Base-by-base conservation (phyloP, 345 rosid species). In the Hibiscus tridactylites region DNA sequence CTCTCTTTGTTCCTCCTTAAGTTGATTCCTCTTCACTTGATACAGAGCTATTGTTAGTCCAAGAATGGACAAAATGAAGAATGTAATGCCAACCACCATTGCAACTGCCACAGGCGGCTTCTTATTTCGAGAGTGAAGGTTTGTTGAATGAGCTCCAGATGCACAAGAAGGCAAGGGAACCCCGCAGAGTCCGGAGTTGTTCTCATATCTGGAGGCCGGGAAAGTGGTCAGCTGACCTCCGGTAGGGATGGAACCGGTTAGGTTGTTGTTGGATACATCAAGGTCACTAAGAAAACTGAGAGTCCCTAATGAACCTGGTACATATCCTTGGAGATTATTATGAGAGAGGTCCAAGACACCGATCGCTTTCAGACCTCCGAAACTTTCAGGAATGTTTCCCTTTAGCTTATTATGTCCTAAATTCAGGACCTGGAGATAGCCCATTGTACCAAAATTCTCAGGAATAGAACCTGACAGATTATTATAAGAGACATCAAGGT, bases 221-320 rank as follows among this genome's bases (percentile, higher is more conserved):
- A 94, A 94, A 17, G 98, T 94, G 46, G 91, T 94, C 15, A 94
- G 93, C 84, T 94, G 98, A 75, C 92, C 97, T 54, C 98, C 98
- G 11, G 87, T 84, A 72, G 98, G 98, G 77, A 94, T 90, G 47
- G 77, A 79, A 66, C 98, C 98, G 0, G 88, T 86, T 60, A 94
- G 88, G 76, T 91, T 84, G 79, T 94, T 94, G 83, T 94, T 91
- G 26, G 98, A 94, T 46, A 94, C 95, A 77, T 94, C 98, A 8
- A 94, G 90, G 77, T 94, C 98, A 59, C 92, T 91, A 42, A 94
- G 94, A 80, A 94, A 94, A 58, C 93, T 81, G 24, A 94, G 93
- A 47, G 81, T 61, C 24, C 96, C 96, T 6, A 94, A 74, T 16
- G 98, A 77, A 28, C 87, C 92, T 0, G 98, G 98, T 70, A 94